These are phyloP conservation scores for Syzygium oleosum DNA, from an alignment of 345 rosid species.

Conservation along the genomic window DNA sequence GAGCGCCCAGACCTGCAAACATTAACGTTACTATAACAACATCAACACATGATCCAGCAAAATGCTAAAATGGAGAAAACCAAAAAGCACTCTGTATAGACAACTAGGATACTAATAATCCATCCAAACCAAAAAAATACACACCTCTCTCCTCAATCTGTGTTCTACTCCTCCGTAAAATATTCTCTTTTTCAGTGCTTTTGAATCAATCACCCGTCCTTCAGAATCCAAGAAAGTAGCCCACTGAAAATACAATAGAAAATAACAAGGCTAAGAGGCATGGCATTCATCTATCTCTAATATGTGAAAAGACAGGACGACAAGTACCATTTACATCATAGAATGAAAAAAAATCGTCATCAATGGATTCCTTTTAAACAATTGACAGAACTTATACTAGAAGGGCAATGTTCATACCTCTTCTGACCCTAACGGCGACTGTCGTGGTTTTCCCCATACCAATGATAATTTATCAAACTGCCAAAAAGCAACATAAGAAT, in stretches of 20 bases:
- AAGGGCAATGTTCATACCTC: conserved; percentile 43
- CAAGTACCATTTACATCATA: background rate
- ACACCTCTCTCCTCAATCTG: conserved; percentile 69
- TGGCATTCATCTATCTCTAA: background rate
- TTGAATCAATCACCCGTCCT: conserved; percentile 67
- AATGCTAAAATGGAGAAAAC: background rate
- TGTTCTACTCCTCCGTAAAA: conserved; percentile 94
- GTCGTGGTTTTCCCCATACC: conserved; percentile 94
- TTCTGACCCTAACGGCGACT: conserved; percentile 51
- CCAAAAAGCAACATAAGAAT: conserved; percentile 10
- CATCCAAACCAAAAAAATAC: conserved; percentile 10
- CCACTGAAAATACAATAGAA: conserved; percentile 36
- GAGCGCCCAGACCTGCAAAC: conserved; percentile 72
- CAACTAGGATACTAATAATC: background rate
- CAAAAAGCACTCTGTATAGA: background rate
- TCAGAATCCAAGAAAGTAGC: conserved; percentile 76
- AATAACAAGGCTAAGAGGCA: background rate
- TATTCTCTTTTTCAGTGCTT: conserved; percentile 69
- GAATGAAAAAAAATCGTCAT: background rate
- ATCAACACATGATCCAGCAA: background rate
- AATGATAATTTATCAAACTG: conserved; percentile 74
- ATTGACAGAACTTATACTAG: background rate
- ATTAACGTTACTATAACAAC: background rate
- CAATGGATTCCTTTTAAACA: background rate
- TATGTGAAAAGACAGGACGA: background rate